These are phyloP conservation scores for Kokia cookei DNA, from an alignment of 441 rosid genomes.

Conservation along the genomic window DNA sequence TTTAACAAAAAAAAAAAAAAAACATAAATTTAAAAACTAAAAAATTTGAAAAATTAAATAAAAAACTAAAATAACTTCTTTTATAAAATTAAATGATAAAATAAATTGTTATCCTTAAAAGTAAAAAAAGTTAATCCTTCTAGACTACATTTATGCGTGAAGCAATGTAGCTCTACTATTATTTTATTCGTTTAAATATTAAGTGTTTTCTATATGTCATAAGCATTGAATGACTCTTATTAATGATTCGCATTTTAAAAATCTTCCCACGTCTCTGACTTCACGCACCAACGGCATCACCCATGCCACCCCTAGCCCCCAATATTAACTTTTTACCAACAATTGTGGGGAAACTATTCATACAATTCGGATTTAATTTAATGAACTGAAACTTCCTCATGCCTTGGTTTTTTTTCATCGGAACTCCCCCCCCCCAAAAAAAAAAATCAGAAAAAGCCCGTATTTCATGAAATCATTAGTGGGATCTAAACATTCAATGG, in stretches of 20 bases:
- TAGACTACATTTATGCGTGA: slow-evolving; percentile 29
- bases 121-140: slow-evolving; percentile 9
- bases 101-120: not conserved
- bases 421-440: not conserved
- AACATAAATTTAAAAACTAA: no score
- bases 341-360: not conserved
- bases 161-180: slow-evolving; percentile 22
- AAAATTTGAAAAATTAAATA: no score
- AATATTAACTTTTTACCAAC: not conserved
- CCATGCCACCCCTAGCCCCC: slow-evolving; percentile 12
- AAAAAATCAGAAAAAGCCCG: not conserved
- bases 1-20: no score
- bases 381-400: slow-evolving; percentile 15
- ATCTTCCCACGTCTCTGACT: slow-evolving; percentile 32
- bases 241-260: not conserved
- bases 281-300: slow-evolving; percentile 34
- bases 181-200: not conserved
- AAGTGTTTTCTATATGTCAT: not conserved
- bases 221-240: slow-evolving; percentile 1
- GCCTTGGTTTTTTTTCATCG: not conserved
- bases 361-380: no score
- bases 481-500: slow-evolving; percentile 14
- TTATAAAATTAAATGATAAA: no score
- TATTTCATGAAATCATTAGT: not conserved
- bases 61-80: no score